Conservation (phyloP, 345 rosid genomes). For the Angophora floribunda region DNA sequence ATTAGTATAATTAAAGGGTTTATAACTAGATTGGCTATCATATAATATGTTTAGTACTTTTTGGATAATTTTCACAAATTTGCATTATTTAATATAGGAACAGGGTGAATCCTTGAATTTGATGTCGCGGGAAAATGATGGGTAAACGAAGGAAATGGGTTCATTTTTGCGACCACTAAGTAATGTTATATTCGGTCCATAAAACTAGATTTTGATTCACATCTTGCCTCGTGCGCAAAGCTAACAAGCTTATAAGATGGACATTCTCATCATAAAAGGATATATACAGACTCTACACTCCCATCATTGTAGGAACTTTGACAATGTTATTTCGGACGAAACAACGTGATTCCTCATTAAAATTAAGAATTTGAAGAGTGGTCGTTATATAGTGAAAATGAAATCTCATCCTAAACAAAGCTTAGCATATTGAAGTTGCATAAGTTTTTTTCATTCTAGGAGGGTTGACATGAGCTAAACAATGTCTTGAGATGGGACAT, state of each 20-base stretch:
- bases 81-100: neutral
- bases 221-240: neutral
- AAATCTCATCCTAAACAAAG: neutral
- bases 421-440: neutral
- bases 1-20: too few relatives aligned
- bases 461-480: neutral
- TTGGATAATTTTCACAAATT: neutral
- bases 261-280: neutral
- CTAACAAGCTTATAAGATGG: neutral
- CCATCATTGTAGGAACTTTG: neutral
- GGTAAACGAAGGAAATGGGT: neutral
- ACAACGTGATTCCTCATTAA: neutral
- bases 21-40: neutral
- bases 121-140: neutral
- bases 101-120: neutral
- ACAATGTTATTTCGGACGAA: neutral
- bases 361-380: neutral
- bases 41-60: neutral
- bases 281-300: neutral
- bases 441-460: neutral
- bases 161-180: neutral
- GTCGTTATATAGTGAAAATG: neutral
- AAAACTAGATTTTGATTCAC: neutral
- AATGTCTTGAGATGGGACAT: neutral
- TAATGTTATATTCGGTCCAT: neutral